These are phyloP conservation scores for Pachyrhizus erosus DNA, from an alignment of 306 rosid species.

Conservation along the genomic window DNA sequence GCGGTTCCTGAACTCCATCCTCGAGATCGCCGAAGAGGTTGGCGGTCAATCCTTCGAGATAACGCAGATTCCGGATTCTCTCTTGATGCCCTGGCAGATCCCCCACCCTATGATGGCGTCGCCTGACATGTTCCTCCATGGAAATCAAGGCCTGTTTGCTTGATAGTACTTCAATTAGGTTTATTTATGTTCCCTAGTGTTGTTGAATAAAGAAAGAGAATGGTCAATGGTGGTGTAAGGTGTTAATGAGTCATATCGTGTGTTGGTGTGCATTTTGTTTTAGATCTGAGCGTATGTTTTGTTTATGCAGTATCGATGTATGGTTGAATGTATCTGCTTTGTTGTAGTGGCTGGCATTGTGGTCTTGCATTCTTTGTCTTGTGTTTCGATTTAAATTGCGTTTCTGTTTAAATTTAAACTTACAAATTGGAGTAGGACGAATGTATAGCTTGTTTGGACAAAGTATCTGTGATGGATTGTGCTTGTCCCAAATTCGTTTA, in stretches of 20 bases:
- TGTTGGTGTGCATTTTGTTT: background rate
- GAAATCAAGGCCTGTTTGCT: slow-evolving; percentile 32
- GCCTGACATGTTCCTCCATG: slow-evolving; percentile 60
- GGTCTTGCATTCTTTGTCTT: background rate
- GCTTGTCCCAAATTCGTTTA: background rate
- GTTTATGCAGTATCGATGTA: background rate
- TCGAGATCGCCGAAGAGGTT: slow-evolving; percentile 68
- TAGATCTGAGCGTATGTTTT: background rate
- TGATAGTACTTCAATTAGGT: background rate
- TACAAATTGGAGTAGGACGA: background rate
- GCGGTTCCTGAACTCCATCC: slow-evolving; percentile 68
- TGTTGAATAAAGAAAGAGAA: background rate
- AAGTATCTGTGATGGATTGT: background rate
- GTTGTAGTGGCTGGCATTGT: background rate
- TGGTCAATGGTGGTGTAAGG: background rate
- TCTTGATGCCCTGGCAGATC: slow-evolving; percentile 76
- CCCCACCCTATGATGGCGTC: slow-evolving; percentile 59
- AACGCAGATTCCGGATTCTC: slow-evolving; percentile 68
- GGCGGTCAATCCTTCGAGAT: slow-evolving; percentile 63
- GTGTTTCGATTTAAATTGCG: background rate
- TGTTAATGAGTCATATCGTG: background rate
- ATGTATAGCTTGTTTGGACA: background rate
- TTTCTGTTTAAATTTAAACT: background rate
- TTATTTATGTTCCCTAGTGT: background rate
- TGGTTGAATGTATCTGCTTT: background rate